Conservation (phyloP, 768 basidiomycete species). For the Hericium erinaceus region DNA sequence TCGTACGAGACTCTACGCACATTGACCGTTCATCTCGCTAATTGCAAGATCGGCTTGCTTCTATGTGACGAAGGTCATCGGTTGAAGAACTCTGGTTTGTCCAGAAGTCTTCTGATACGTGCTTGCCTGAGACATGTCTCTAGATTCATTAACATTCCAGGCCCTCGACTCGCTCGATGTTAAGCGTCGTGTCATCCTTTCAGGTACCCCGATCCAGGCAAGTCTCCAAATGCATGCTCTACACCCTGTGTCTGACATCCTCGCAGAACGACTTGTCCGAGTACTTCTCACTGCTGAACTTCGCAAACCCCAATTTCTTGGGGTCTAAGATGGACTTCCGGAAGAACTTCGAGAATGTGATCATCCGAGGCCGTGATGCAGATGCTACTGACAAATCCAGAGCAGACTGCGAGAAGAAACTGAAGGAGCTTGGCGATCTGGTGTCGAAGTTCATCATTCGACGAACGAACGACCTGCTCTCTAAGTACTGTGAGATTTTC, state of each 20-base stretch:
- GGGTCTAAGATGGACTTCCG: conserved; percentile 86
- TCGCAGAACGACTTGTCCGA: conserved; percentile 84
- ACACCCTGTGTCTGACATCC: neutral
- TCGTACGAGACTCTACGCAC: conserved; percentile 94
- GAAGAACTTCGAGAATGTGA: conserved; percentile 90
- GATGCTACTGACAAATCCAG: conserved; percentile 73
- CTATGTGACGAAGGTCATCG: conserved; percentile 97
- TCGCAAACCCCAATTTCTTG: conserved; percentile 86
- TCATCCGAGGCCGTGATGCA: conserved; percentile 85
- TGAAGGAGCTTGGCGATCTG: conserved; percentile 80
- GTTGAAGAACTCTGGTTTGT: conserved; percentile 86
- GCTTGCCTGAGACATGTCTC: neutral
- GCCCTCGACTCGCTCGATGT: conserved; percentile 78
- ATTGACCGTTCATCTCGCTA: conserved; percentile 63
- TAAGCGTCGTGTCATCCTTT: conserved; percentile 84
- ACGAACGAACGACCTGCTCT: conserved; percentile 86
- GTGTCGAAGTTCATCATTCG: conserved; percentile 94
- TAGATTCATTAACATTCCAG: conserved; percentile 84
- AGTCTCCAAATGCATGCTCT: neutral
- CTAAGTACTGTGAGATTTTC: conserved; percentile 74
- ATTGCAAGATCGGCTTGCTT: conserved; percentile 81
- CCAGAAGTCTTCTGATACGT: neutral
- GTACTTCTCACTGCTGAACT: conserved; percentile 88
- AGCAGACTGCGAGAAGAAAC: conserved; percentile 77
- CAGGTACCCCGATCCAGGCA: conserved; percentile 90